Percentiles rank a stretch among this genome's conserved stretches.
phyloP scores from a whole-genome alignment of 2,329 filamentous ascomycete species.

The Fusarium brachygibbosum region DNA sequence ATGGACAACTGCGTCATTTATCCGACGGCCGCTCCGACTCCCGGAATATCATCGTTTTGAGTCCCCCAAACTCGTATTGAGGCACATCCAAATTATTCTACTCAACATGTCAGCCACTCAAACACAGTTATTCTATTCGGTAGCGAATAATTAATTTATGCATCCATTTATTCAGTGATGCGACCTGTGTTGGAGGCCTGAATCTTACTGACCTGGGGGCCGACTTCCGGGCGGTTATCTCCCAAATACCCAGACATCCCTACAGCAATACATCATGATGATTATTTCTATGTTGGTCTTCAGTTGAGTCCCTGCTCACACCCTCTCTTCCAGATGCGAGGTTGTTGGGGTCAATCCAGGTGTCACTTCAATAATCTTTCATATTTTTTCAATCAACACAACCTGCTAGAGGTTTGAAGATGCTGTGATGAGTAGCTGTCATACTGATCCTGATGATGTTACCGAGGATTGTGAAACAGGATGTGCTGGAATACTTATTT shows the following conservation, averaged over 20 bases:
- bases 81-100: neutral
- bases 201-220: neutral
- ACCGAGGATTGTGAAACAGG: neutral
- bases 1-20: constrained; percentile 42
- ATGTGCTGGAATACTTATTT: no score
- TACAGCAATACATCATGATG: constrained; percentile 28
- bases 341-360: neutral
- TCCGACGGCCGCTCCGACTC: constrained; percentile 48
- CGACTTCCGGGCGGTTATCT: neutral
- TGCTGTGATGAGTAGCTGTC: neutral
- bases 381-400: neutral
- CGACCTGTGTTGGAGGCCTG: neutral
- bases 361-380: no score
- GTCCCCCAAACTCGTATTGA: constrained; percentile 4
- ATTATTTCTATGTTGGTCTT: constrained; percentile 18
- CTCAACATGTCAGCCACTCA: neutral
- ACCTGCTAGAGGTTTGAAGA: neutral
- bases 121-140: neutral
- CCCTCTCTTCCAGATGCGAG: neutral
- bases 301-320: constrained; percentile 1
- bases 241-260: neutral
- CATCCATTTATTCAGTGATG: neutral
- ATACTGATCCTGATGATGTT: neutral
- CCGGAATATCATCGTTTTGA: constrained; percentile 46
- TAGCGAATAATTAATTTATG: neutral